These are phyloP conservation scores for Hibiscus tridactylites DNA, from an alignment of 345 rosid species.

Conservation along the genomic window DNA sequence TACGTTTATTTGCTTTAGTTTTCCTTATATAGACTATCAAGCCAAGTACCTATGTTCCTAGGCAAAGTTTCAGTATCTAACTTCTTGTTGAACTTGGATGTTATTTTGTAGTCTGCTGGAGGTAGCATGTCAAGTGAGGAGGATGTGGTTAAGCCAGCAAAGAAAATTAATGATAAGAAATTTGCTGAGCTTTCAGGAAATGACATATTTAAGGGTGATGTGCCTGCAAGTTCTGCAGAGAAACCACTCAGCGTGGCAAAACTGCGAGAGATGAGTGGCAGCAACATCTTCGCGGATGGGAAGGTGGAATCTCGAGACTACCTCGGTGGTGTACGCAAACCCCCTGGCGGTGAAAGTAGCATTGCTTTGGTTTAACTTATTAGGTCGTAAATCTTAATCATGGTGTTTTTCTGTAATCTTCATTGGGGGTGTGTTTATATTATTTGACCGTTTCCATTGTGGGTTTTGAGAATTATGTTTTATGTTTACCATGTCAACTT, in stretches of 20 bases:
- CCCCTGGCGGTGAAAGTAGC: neutral
- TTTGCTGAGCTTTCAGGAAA: constrained; percentile 71
- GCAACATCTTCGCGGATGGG: neutral
- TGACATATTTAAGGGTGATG: constrained; percentile 74
- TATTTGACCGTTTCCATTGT: neutral
- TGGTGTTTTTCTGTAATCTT: neutral
- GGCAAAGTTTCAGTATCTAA: neutral
- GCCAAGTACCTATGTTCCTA: neutral
- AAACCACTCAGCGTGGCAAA: constrained; percentile 66
- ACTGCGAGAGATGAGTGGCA: constrained; percentile 14
- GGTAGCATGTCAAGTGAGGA: neutral
- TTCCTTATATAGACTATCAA: neutral
- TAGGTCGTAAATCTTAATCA: neutral
- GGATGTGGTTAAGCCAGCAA: neutral
- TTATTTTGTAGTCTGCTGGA: neutral
- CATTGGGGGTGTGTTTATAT: neutral
- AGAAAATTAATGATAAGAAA: neutral
- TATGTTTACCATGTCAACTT: neutral
- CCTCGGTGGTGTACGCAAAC: neutral
- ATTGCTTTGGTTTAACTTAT: neutral
- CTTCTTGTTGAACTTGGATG: neutral
- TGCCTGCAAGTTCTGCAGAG: constrained; percentile 42
- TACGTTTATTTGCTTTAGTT: too few species aligned
- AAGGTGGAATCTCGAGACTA: neutral
- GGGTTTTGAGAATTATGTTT: neutral